Evolutionary conservation across 108 stramenopile genomes (phyloP).

Genomic region (Cyclotella baltica): DNA sequence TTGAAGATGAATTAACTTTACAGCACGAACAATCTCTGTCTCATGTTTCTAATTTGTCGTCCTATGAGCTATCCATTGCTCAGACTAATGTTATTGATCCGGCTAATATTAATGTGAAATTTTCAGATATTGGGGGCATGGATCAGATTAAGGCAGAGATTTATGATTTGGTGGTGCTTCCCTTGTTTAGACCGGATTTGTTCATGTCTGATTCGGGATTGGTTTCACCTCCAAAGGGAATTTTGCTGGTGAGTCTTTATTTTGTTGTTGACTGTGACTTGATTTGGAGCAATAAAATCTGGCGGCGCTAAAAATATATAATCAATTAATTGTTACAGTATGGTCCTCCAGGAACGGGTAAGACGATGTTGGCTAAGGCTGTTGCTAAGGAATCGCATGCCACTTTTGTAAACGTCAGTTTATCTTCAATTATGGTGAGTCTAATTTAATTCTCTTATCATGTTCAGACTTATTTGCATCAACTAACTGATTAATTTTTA

Average conservation of each 20-base stretch:
- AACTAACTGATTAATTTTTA: too few relatives aligned
- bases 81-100: conserved; percentile 84
- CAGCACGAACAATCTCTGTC: conserved; percentile 41
- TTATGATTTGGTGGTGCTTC: conserved; percentile 92
- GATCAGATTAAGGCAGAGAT: conserved; percentile 89
- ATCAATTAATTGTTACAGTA: neutral
- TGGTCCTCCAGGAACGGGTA: conserved; percentile 64
- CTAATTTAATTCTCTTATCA: neutral
- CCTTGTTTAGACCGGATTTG: conserved; percentile 89
- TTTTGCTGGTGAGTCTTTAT: conserved; percentile 89
- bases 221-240: conserved; percentile 87
- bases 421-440: conserved; percentile 82
- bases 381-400: conserved; percentile 96
- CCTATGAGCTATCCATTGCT: conserved; percentile 86
- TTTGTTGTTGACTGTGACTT: conserved; percentile 52
- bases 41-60: conserved; percentile 12
- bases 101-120: conserved; percentile 60
- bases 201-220: conserved; percentile 65
- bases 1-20: conserved; percentile 20
- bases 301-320: neutral
- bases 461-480: too few relatives aligned
- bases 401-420: conserved; percentile 93
- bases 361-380: conserved; percentile 98
- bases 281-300: conserved; percentile 9
- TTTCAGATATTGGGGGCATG: conserved; percentile 93